phyloP scores from a whole-genome alignment of 345 rosid genomes.

The Barbarea vulgaris region DNA sequence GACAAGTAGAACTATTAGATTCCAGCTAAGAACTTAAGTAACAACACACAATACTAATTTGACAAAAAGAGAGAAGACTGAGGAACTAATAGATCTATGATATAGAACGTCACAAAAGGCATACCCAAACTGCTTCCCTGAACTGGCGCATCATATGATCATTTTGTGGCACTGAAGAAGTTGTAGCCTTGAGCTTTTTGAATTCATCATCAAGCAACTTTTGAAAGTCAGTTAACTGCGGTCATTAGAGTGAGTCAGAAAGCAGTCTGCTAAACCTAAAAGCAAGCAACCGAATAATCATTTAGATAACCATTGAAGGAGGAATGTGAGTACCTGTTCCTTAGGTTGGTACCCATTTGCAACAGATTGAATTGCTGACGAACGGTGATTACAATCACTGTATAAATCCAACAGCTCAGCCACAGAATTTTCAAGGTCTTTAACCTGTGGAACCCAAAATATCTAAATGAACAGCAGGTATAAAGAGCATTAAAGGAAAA shows the following conservation, averaged over 20 bases:
- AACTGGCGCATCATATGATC: constrained; percentile 67
- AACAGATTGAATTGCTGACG: constrained; percentile 62
- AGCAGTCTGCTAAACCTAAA: constrained; percentile 12
- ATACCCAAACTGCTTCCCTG: constrained; percentile 86
- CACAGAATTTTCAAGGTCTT: constrained; percentile 68
- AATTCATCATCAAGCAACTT: constrained; percentile 67
- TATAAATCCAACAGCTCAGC: constrained; percentile 57
- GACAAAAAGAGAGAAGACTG: neutral
- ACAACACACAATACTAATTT: neutral
- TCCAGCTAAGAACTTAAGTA: constrained; percentile 5
- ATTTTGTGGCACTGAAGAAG: constrained; percentile 51
- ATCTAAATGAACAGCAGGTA: neutral
- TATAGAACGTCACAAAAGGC: constrained; percentile 2
- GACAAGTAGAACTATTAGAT: neutral
- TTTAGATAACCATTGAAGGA: neutral
- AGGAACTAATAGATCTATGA: neutral
- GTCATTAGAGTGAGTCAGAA: constrained; percentile 34
- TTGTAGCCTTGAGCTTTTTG: constrained; percentile 50
- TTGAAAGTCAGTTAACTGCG: constrained; percentile 77
- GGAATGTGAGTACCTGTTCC: constrained; percentile 50
- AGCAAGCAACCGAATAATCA: neutral
- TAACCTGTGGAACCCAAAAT: constrained; percentile 53
- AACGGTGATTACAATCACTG: constrained; percentile 51
- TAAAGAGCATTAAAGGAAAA: neutral
- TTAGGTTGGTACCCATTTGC: constrained; percentile 65